Percentiles rank a stretch among this genome's conserved stretches.
These are phyloP conservation scores for Pholiota conissans DNA, from an alignment of 768 basidiomycete genomes.

Conservation along the genomic window DNA sequence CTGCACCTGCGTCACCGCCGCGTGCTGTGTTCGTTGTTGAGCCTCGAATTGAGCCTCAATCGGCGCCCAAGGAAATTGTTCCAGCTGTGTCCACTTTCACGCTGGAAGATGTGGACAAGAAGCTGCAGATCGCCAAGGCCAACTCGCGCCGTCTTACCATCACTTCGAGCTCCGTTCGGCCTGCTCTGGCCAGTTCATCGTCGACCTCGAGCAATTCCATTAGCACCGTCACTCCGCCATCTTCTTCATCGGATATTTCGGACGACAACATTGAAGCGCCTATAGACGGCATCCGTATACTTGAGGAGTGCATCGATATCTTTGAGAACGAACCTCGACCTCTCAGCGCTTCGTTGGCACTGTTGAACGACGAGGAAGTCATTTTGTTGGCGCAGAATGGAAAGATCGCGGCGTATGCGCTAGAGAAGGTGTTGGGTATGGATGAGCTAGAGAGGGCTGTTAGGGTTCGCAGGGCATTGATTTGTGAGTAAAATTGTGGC, in stretches of 20 bases:
- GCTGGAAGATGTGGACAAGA: slow-evolving; percentile 56
- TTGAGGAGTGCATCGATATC: slow-evolving; percentile 79
- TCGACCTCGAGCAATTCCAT: too few species aligned
- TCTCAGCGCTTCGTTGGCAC: slow-evolving; percentile 51
- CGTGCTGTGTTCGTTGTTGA: slow-evolving; percentile 4
- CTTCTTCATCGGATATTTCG: slow-evolving; percentile 17
- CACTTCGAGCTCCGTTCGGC: slow-evolving; percentile 12
- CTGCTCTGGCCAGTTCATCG: slow-evolving; percentile 9
- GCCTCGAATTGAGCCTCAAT: slow-evolving; percentile 1
- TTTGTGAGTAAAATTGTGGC: slow-evolving; percentile 63
- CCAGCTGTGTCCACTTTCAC: slow-evolving; percentile 41
- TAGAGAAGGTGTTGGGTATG: slow-evolving; percentile 87
- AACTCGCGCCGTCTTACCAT: slow-evolving; percentile 25
- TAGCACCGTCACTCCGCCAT: slow-evolving; percentile 8
- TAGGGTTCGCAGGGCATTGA: slow-evolving; percentile 78
- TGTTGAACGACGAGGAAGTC: slow-evolving; percentile 90
- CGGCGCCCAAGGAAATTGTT: slow-evolving; percentile 5
- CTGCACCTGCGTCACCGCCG: not conserved
- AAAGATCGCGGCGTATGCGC: slow-evolving; percentile 89
- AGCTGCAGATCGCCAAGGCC: slow-evolving; percentile 33
- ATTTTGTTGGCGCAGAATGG: slow-evolving; percentile 85
- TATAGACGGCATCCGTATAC: slow-evolving; percentile 42
- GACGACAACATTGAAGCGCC: slow-evolving; percentile 4
- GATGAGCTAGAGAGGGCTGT: slow-evolving; percentile 83
- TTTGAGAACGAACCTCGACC: slow-evolving; percentile 75